Percentiles rank a stretch among this genome's conserved stretches.
These are phyloP conservation scores for Thraustochytrium striatum DNA, from an alignment of 352 stramenopile species.

Conservation along the genomic window DNA sequence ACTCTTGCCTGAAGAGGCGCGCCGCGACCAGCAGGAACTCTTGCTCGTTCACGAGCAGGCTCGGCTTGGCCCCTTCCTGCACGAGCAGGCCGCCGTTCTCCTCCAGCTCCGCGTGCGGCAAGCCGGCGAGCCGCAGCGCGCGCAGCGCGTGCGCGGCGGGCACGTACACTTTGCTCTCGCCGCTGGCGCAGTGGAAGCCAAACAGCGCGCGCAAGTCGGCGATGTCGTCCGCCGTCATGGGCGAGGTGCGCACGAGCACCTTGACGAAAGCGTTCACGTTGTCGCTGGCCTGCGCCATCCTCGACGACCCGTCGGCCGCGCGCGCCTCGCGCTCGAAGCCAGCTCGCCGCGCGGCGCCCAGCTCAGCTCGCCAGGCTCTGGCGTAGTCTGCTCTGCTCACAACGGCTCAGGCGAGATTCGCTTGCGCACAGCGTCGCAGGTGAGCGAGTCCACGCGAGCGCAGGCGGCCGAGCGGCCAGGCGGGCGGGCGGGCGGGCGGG, in stretches of 20 bases:
- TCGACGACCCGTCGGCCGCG: too few relatives aligned
- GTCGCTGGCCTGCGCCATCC: constrained; percentile 12
- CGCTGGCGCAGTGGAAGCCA: too few relatives aligned
- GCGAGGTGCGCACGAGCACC: constrained; percentile 22
- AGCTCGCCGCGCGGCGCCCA: too few relatives aligned
- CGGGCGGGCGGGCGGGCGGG: too few relatives aligned
- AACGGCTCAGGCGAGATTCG: too few relatives aligned
- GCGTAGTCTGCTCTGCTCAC: too few relatives aligned
- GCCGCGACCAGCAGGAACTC: constrained; percentile 26
- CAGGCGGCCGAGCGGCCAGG: too few relatives aligned
- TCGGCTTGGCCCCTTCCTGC: constrained; percentile 17
- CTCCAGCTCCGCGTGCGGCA: constrained; percentile 13
- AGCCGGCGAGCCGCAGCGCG: neutral
- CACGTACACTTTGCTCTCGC: neutral
- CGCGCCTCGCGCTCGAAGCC: too few relatives aligned
- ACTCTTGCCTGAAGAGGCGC: neutral
- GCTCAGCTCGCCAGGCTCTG: too few relatives aligned
- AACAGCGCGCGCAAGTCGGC: constrained; percentile 17
- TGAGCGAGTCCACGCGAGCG: too few relatives aligned
- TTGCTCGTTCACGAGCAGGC: constrained; percentile 28
- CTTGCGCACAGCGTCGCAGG: too few relatives aligned
- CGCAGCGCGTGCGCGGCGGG: neutral
- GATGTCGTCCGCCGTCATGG: constrained; percentile 19
- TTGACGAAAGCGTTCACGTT: constrained; percentile 15
- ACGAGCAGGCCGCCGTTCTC: constrained; percentile 34